phyloP scores from a whole-genome alignment of 78 protist genomes.

The Paratrimastix pyriformis region DNA sequence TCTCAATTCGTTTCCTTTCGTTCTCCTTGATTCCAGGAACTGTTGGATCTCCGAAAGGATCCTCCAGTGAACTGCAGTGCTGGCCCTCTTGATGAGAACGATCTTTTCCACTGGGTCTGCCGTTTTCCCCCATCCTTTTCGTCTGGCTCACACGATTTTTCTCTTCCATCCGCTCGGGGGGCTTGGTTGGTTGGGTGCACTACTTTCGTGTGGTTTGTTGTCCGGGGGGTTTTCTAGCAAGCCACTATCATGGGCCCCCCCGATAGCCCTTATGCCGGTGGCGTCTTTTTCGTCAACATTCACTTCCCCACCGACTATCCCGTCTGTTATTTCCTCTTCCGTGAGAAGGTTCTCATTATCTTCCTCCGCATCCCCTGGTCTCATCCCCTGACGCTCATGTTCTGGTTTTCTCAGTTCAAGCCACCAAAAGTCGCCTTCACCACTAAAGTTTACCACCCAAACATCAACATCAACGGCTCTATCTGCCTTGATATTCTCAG shows the following conservation, averaged over 20 bases:
- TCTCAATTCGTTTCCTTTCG: too few species aligned
- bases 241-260: background rate
- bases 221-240: background rate
- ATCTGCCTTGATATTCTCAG: constrained; percentile 87
- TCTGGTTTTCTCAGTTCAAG: constrained; percentile 51
- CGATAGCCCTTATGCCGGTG: constrained; percentile 82
- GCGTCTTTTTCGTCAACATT: constrained; percentile 65
- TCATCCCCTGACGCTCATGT: background rate
- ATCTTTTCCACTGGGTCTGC: constrained; percentile 16
- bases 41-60: background rate
- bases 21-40: too few species aligned
- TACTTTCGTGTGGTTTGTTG: too few species aligned
- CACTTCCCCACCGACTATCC: constrained; percentile 92
- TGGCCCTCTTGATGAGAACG: background rate
- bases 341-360: background rate
- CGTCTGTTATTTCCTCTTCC: constrained; percentile 35
- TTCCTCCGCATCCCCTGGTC: background rate
- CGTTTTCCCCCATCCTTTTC: too few species aligned
- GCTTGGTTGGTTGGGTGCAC: too few species aligned
- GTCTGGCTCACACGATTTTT: too few species aligned
- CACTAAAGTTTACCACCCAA: constrained; percentile 80
- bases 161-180: too few species aligned
- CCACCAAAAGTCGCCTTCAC: constrained; percentile 71
- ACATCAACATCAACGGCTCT: constrained; percentile 68
- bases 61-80: constrained; percentile 11